Conservation (phyloP, 2,329 filamentous ascomycete species). For the Phaeophleospora eucalypticola region DNA sequence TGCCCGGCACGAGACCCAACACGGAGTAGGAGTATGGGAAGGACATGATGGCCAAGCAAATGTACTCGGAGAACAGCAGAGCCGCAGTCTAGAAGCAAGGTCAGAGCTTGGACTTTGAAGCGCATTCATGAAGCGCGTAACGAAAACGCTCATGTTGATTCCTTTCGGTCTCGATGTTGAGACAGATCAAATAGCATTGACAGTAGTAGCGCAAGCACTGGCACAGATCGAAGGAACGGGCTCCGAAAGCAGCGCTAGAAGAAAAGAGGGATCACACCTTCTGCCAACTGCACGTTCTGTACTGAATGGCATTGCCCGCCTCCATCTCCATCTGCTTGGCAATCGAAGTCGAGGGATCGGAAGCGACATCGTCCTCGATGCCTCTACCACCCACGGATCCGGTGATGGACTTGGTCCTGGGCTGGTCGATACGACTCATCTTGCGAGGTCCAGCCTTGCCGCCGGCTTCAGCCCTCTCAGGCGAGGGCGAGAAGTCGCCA, state of each 20-base stretch:
- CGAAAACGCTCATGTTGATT: no score
- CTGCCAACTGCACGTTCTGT: conserved; percentile 89
- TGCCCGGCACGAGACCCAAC: conserved; percentile 77
- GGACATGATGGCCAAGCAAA: conserved; percentile 89
- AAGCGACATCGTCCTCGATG: conserved; percentile 34
- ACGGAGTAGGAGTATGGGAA: conserved; percentile 91
- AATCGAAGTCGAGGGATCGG: conserved; percentile 43
- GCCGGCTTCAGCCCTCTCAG: conserved; percentile 31
- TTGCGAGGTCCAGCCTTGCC: conserved; percentile 28
- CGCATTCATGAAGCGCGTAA: no score
- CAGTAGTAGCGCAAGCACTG: no score
- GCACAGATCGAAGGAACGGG: no score
- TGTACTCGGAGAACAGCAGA: conserved; percentile 90
- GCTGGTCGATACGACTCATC: conserved; percentile 41
- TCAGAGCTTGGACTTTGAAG: conserved; percentile 6
- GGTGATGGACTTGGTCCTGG: conserved; percentile 34
- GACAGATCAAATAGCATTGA: not conserved
- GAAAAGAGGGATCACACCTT: conserved; percentile 52
- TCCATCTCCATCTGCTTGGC: conserved; percentile 73
- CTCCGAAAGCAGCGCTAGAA: not conserved
- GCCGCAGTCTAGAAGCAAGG: conserved; percentile 63
- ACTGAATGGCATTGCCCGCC: conserved; percentile 75
- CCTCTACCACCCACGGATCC: conserved; percentile 16
- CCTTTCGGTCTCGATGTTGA: no score
- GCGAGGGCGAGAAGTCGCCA: conserved; percentile 23